Conservation (phyloP, 805 yeast species). For the Lachancea meyersii region DNA sequence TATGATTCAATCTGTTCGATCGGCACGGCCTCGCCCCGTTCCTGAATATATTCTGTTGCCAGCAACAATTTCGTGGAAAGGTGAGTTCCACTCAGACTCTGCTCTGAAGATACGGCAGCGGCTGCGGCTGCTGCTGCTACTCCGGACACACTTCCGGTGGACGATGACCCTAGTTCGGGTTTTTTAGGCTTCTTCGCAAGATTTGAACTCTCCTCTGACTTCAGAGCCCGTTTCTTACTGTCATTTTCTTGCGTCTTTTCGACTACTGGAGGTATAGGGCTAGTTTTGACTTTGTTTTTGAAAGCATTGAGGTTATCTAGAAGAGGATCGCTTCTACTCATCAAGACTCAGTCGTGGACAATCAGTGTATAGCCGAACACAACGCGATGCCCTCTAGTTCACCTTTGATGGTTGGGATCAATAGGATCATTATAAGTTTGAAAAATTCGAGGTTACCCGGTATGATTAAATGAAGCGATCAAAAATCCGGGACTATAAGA, state of each 20-base stretch:
- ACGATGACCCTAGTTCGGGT: slow-evolving; percentile 15
- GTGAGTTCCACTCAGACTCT: slow-evolving; percentile 36
- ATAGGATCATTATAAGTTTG: not conserved
- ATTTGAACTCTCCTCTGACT: slow-evolving; percentile 20
- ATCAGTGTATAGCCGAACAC: not conserved
- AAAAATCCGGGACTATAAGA: not conserved
- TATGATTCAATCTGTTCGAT: slow-evolving; percentile 61
- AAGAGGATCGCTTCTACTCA: slow-evolving; percentile 34
- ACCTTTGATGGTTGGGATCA: not conserved
- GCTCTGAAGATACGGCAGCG: slow-evolving; percentile 21
- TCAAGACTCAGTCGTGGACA: slow-evolving; percentile 1
- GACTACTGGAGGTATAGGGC: slow-evolving; percentile 43
- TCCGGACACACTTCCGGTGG: not conserved
- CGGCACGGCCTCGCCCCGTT: slow-evolving; percentile 59
- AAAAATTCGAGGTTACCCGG: not conserved
- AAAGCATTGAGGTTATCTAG: slow-evolving; percentile 60
- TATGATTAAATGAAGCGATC: too few relatives aligned
- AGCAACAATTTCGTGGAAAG: slow-evolving; percentile 80
- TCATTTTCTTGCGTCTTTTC: slow-evolving; percentile 28
- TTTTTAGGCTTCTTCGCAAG: slow-evolving; percentile 28
- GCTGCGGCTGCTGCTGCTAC: not conserved
- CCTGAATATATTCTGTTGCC: slow-evolving; percentile 85
- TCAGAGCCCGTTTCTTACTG: slow-evolving; percentile 20
- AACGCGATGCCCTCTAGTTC: not conserved
- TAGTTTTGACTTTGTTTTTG: slow-evolving; percentile 52